phyloP scores from a whole-genome alignment of 1,284 basidiomycete genomes.

The Microbotryum saponariae region DNA sequence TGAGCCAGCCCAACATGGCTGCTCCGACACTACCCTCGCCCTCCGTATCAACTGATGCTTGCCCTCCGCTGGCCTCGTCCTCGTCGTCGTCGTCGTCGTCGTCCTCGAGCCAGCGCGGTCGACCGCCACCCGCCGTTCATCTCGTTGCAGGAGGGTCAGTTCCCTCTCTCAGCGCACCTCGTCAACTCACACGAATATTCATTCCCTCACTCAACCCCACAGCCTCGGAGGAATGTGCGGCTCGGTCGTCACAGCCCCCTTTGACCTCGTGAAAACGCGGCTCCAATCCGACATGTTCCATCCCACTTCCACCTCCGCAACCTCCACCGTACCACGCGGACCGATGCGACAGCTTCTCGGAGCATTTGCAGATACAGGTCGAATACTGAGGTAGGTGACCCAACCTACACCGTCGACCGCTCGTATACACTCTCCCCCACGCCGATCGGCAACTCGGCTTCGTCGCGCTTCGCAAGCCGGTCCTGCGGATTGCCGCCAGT shows the following conservation, averaged over 20 bases:
- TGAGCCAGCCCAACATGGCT: not conserved
- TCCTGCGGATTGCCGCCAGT: no score
- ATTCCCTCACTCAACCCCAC: slow-evolving; percentile 7
- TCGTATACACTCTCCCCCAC: no score
- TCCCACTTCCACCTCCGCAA: not conserved
- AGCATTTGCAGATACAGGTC: slow-evolving; percentile 84
- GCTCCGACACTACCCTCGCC: not conserved
- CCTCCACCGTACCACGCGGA: not conserved
- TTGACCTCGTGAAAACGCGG: slow-evolving; percentile 97
- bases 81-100: not conserved
- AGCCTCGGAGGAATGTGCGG: slow-evolving; percentile 97
- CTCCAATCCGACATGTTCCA: slow-evolving; percentile 83
- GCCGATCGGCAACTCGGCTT: no score
- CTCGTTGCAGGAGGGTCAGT: slow-evolving; percentile 46
- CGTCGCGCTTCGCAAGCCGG: no score
- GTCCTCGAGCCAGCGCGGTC: not conserved
- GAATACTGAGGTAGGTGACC: slow-evolving; percentile 66
- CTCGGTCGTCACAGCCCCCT: slow-evolving; percentile 89
- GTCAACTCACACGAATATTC: not conserved
- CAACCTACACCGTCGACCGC: no score
- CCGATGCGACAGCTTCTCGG: slow-evolving; percentile 34
- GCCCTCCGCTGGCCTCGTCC: not conserved
- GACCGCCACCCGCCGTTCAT: slow-evolving; percentile 37
- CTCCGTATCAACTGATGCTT: not conserved
- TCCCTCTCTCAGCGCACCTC: not conserved